Percentiles rank a stretch among this genome's conserved stretches.
Conservation (phyloP, 2,329 filamentous ascomycete genomes). For the Aschersonia sp. region DNA sequence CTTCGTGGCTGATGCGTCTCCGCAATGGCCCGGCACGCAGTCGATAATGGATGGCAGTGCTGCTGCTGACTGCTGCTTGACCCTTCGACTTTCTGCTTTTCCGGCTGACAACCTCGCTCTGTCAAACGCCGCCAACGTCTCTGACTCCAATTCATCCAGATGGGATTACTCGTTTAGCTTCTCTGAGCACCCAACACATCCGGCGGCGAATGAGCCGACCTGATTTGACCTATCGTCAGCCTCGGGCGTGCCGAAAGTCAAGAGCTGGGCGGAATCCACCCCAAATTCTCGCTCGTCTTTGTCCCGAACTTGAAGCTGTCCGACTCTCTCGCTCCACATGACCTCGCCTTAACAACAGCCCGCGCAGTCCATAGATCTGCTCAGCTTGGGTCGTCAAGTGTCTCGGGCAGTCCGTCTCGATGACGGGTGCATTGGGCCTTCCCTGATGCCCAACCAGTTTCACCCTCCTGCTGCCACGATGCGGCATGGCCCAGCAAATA, state of each 20-base stretch:
- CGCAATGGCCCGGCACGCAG: not conserved
- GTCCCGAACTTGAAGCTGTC: conserved; percentile 4
- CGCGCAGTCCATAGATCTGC: not conserved
- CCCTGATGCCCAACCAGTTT: not conserved
- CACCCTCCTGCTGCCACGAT: conserved; percentile 5
- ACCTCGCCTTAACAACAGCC: conserved; percentile 1
- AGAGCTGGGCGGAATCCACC: not conserved
- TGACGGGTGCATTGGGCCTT: not conserved
- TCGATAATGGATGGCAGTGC: not conserved
- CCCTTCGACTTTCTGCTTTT: not conserved
- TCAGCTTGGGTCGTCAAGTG: not conserved
- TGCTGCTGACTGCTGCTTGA: not conserved
- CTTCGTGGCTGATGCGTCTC: not conserved
- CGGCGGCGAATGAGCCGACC: not conserved
- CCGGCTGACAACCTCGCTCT: not conserved
- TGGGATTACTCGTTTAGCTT: too few species aligned
- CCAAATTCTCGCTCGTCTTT: conserved; percentile 4
- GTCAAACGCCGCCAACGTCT: not conserved
- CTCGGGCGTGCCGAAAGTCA: not conserved
- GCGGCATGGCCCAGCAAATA: conserved; percentile 7
- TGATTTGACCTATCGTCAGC: not conserved
- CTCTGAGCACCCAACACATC: not conserved
- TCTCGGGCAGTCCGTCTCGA: not conserved
- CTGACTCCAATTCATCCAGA: not conserved
- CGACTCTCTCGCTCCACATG: not conserved